A percentile compares a stretch with the other conserved stretches of the same genome.
These are phyloP conservation scores for Plenodomus tracheiphilus DNA, from an alignment of 2,329 filamentous ascomycete genomes.

Conservation along the genomic window DNA sequence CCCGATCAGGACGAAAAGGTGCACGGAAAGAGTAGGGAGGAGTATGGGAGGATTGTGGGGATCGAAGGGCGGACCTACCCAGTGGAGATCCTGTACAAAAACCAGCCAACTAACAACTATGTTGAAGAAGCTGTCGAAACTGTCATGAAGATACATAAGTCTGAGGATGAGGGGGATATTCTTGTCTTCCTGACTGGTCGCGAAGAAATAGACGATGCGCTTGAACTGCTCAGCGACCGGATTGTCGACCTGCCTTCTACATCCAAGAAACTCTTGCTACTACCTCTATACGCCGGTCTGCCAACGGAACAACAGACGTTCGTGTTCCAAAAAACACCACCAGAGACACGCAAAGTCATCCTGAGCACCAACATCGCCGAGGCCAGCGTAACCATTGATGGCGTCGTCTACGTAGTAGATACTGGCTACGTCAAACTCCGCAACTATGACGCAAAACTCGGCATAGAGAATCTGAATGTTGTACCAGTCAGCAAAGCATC, in stretches of 20 bases:
- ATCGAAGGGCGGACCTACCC: constrained; percentile 87
- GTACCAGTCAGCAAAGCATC: constrained; percentile 87
- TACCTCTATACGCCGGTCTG: constrained; percentile 88
- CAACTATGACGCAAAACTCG: constrained; percentile 79
- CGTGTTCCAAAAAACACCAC: constrained; percentile 82
- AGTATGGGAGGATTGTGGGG: constrained; percentile 70
- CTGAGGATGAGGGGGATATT: constrained; percentile 82
- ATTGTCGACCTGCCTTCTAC: constrained; percentile 64
- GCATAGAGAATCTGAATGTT: constrained; percentile 84
- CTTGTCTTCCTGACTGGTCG: constrained; percentile 89
- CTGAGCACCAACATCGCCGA: constrained; percentile 96
- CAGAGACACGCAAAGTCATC: constrained; percentile 86
- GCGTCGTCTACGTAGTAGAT: constrained; percentile 89
- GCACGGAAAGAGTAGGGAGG: constrained; percentile 45
- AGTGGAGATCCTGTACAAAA: constrained; percentile 82
- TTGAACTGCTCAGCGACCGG: constrained; percentile 78
- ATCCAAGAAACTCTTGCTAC: constrained; percentile 63
- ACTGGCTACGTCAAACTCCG: constrained; percentile 88
- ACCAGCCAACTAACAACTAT: constrained; percentile 80
- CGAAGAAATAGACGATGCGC: constrained; percentile 84
- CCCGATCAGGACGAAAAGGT: constrained; percentile 48
- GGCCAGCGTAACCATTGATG: constrained; percentile 90
- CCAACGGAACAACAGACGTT: constrained; percentile 92
- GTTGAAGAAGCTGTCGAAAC: constrained; percentile 80
- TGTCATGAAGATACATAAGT: constrained; percentile 82